Evolutionary conservation across 2,329 filamentous ascomycete genomes (phyloP).

Genomic region (Cladophialophora immunda): DNA sequence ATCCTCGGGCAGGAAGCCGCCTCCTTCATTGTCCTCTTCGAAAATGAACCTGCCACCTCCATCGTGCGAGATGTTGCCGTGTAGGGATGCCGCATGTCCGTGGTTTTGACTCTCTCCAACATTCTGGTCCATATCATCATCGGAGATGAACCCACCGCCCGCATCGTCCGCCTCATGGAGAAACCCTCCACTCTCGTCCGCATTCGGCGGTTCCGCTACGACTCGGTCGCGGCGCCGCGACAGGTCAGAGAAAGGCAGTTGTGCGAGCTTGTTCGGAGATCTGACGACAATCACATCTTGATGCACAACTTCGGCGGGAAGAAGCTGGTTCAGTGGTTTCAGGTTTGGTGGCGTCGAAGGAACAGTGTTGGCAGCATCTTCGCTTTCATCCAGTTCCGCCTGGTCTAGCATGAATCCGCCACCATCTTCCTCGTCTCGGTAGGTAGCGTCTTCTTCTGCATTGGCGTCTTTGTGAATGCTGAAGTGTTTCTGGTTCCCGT

Average conservation of each 20-base stretch:
- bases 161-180: constrained; percentile 8
- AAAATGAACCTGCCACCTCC: constrained; percentile 56
- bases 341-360: constrained; percentile 20
- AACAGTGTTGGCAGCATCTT: not conserved
- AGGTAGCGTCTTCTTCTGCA: constrained; percentile 48
- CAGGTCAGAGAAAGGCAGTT: not conserved
- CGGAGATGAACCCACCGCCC: constrained; percentile 35
- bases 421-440: constrained; percentile 43
- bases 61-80: constrained; percentile 27
- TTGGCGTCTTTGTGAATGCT: constrained; percentile 44
- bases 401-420: constrained; percentile 52
- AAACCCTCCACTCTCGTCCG: not conserved
- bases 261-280: constrained; percentile 33
- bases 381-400: constrained; percentile 18
- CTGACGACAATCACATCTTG: constrained; percentile 34
- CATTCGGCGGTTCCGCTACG: not conserved
- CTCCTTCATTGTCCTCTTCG: constrained; percentile 33
- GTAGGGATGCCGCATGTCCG: not conserved
- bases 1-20: constrained; percentile 39
- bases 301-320: constrained; percentile 35
- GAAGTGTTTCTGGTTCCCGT: constrained; percentile 46
- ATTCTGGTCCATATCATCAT: constrained; percentile 4
- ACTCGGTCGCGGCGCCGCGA: not conserved
- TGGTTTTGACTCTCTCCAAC: not conserved
- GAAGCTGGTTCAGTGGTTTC: constrained; percentile 22